Percentiles rank a stretch among this genome's conserved stretches.
Conservation (phyloP, 176 grass and related monocot genomes). For the Poa pratensis region DNA sequence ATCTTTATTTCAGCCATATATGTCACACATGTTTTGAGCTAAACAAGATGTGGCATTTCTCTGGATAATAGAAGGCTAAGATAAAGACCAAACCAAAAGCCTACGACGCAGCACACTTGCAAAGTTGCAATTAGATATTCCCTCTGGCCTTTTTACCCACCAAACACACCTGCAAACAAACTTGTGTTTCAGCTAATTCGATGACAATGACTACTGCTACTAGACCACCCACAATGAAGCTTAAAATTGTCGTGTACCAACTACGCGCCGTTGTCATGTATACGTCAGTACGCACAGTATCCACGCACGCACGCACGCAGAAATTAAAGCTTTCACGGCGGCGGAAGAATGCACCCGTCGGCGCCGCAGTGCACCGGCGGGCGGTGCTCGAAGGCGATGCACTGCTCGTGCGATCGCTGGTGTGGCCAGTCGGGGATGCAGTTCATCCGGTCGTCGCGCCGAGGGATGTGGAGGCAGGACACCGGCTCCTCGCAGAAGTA, state of each 20-base stretch:
- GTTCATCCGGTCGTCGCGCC: conserved; percentile 71
- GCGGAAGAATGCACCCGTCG: conserved; percentile 63
- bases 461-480: conserved; percentile 62
- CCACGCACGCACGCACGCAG: not conserved
- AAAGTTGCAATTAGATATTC: not conserved
- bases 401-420: conserved; percentile 73
- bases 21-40: conserved; percentile 16
- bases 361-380: conserved; percentile 73
- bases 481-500: conserved; percentile 80
- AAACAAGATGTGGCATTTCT: conserved; percentile 43
- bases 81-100: conserved; percentile 17
- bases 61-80: conserved; percentile 17
- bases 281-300: not conserved
- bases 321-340: conserved; percentile 14
- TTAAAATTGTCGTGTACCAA: not conserved
- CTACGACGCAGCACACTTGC: not conserved
- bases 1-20: conserved; percentile 34
- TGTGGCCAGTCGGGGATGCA: conserved; percentile 75
- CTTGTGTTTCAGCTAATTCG: conserved; percentile 12
- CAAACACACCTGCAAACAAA: conserved; percentile 28
- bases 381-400: conserved; percentile 63
- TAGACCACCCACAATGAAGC: conserved; percentile 9
- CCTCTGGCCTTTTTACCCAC: conserved; percentile 4
- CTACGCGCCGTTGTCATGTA: not conserved
- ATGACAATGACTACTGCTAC: not conserved